Percentiles rank a stretch among this genome's conserved stretches.
These are phyloP conservation scores for Rhynchosporium secalis DNA, from an alignment of 2,329 filamentous ascomycete species.

Conservation along the genomic window DNA sequence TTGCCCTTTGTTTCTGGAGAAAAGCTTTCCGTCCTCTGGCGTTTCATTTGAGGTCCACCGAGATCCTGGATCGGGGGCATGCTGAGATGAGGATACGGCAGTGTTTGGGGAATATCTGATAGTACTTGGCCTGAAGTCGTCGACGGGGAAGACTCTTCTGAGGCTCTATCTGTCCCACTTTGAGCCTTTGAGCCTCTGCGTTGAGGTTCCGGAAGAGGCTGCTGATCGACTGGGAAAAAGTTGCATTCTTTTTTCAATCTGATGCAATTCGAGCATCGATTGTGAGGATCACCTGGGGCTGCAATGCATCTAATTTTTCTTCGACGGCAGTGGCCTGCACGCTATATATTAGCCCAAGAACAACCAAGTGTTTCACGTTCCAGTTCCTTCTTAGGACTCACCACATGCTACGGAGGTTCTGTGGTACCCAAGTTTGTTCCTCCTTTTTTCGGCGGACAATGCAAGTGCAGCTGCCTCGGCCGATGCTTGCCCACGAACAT, in stretches of 20 bases:
- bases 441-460: conserved; percentile 60
- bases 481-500: conserved; percentile 46
- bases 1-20: conserved; percentile 40
- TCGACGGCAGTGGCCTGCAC: conserved; percentile 79
- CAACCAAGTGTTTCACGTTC: neutral
- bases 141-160: conserved; percentile 52
- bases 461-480: conserved; percentile 38
- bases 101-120: conserved; percentile 45
- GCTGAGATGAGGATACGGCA: conserved; percentile 46
- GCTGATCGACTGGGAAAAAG: conserved; percentile 86
- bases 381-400: conserved; percentile 55
- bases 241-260: conserved; percentile 92
- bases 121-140: conserved; percentile 45
- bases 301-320: conserved; percentile 92
- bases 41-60: conserved; percentile 46
- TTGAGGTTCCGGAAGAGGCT: conserved; percentile 51
- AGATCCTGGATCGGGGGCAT: conserved; percentile 50
- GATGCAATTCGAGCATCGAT: conserved; percentile 89
- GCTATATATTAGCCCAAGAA: conserved; percentile 5
- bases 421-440: conserved; percentile 95
- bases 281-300: conserved; percentile 68
- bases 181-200: conserved; percentile 44
- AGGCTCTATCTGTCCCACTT: conserved; percentile 40
- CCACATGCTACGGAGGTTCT: conserved; percentile 93
- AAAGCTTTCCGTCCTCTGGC: conserved; percentile 40